Evolutionary conservation across 768 basidiomycete genomes (phyloP), one percentile per base, ranked within the genome.

Genomic region (Pleurotus eryngii): DNA sequence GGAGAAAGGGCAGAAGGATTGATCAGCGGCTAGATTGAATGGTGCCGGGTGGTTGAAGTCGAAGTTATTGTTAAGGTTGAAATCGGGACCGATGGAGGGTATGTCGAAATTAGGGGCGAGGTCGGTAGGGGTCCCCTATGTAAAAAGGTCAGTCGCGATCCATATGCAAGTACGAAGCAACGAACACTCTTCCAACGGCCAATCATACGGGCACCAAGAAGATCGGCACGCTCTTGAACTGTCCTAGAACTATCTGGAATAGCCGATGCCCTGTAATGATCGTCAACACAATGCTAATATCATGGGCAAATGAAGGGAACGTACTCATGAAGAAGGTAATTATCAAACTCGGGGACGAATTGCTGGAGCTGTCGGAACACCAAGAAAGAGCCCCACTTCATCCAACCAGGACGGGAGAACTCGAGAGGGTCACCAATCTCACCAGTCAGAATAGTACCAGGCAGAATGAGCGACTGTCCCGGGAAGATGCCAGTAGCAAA

Each of bases 311-410:
- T 11, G 5, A 35, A 17, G 9, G 20, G 17, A 48, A 54, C 51
- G 9, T 26, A 54, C 51, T 17, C 22, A 12, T 54, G 59, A 6
- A 50, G 15, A 17, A 63, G 58, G 54, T 65, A 70, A 38, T 62
- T 46, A 57, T 70, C 60, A 57, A 70, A 72, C 50, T 73, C 69
- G 4, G 71, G 68, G 5, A 73, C 65, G 46, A 65, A 62, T 56
- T 73, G 72, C 39, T 69, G 53, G 15, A 75, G 65, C 46, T 75
- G 67, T 46, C 72, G 63, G 63, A 70, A 72, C 3, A 65, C 71
- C 46, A 75, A 60, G 61, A 74, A 71, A 0, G 69, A 67, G 2
- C 71, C 72, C 38, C 71, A 68, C 51, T 64, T 63, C 5, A 64
- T 61, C 66, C 66, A 67, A 0, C 39, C 3, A 2, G 66, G 66